Evolutionary conservation across 2,329 filamentous ascomycete genomes (phyloP).

Genomic region (Coniochaeta hoffmannii): DNA sequence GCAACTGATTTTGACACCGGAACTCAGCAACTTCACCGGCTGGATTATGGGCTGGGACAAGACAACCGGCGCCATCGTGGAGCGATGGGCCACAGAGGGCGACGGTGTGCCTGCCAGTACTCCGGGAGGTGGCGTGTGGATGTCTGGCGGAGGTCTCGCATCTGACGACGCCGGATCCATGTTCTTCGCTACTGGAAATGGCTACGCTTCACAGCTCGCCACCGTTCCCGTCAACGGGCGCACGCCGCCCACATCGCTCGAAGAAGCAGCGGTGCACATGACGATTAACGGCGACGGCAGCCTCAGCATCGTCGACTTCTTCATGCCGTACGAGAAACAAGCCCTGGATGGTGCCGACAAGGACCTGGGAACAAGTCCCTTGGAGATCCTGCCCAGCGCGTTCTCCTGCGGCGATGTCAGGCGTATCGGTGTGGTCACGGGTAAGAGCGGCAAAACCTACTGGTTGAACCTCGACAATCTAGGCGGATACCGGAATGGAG

Average conservation of each 20-base stretch:
- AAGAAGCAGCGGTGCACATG: constrained; percentile 42
- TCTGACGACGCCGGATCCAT: constrained; percentile 38
- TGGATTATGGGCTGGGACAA: constrained; percentile 41
- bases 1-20: not conserved
- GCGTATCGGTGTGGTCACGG: constrained; percentile 41
- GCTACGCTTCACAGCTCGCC: constrained; percentile 37
- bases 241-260: constrained; percentile 34
- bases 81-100: constrained; percentile 35
- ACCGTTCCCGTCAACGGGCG: constrained; percentile 34
- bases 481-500: constrained; percentile 39
- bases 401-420: constrained; percentile 34
- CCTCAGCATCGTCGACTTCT: constrained; percentile 37
- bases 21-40: constrained; percentile 34
- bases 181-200: constrained; percentile 40
- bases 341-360: constrained; percentile 40
- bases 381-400: constrained; percentile 32
- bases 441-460: constrained; percentile 43
- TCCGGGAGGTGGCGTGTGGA: constrained; percentile 38
- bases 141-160: constrained; percentile 39
- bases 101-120: constrained; percentile 30
- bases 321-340: constrained; percentile 43
- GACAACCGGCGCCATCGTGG: constrained; percentile 32
- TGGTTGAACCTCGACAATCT: constrained; percentile 39
- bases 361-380: constrained; percentile 37
- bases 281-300: constrained; percentile 35